Conservation (phyloP, 257 asterid species). For the Ocimum tenuiflorum region DNA sequence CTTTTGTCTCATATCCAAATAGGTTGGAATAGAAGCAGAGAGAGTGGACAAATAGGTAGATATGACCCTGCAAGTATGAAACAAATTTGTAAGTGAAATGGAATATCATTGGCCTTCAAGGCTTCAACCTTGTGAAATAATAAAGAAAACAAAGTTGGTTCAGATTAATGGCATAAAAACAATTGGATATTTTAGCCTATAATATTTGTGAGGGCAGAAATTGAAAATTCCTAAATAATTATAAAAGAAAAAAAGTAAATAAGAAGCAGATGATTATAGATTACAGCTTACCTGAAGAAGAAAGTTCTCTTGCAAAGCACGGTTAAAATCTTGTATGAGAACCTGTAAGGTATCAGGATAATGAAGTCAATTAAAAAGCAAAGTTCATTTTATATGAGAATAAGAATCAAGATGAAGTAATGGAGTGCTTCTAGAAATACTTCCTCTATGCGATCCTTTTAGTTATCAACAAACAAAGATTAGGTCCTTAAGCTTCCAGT, state of each 20-base stretch:
- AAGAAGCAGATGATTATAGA: conserved; percentile 9
- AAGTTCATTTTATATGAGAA: no score
- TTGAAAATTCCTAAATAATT: neutral
- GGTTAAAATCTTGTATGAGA: conserved; percentile 90
- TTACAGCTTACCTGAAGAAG: conserved; percentile 89
- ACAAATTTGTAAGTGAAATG: neutral
- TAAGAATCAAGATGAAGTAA: no score
- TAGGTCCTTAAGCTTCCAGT: conserved; percentile 1
- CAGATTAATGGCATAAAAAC: neutral
- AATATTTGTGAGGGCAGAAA: conserved; percentile 13
- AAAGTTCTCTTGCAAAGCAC: conserved; percentile 94
- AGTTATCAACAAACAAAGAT: neutral
- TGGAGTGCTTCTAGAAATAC: no score
- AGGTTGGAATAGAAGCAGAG: conserved; percentile 96
- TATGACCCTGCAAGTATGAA: conserved; percentile 81
- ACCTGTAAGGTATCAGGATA: conserved; percentile 33
- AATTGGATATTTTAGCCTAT: conserved; percentile 6
- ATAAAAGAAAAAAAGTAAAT: neutral
- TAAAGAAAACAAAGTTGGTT: neutral
- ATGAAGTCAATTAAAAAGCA: neutral
- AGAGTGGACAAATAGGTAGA: conserved; percentile 70
- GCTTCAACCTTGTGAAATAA: neutral
- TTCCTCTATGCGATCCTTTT: neutral
- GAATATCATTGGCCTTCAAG: neutral
- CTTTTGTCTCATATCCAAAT: conserved; percentile 98